Conservation (phyloP, 176 grass and related monocot species). For the Oryza glaberrima region DNA sequence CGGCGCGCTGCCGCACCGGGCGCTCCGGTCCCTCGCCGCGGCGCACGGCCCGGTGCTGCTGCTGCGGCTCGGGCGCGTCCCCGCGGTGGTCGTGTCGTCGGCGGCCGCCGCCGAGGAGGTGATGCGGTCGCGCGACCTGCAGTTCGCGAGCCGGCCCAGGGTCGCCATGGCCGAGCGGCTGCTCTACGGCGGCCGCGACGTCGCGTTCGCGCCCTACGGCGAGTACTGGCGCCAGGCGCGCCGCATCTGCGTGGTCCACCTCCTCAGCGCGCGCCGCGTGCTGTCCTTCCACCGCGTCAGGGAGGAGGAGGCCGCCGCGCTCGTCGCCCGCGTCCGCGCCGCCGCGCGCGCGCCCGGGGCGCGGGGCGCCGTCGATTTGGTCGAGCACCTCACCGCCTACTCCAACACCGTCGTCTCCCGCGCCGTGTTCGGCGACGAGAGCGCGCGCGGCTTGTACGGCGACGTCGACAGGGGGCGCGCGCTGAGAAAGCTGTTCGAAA, state of each 20-base stretch:
- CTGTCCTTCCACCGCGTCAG: constrained; percentile 33
- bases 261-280: constrained; percentile 42
- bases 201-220: constrained; percentile 64
- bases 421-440: constrained; percentile 24
- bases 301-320: constrained; percentile 33
- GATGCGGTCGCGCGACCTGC: constrained; percentile 49
- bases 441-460: neutral
- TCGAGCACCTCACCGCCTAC: neutral
- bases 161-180: constrained; percentile 37
- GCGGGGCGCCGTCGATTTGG: too few relatives aligned
- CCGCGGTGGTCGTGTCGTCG: constrained; percentile 55
- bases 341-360: too few relatives aligned
- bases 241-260: constrained; percentile 52
- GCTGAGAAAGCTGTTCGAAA: constrained; percentile 2
- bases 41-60: constrained; percentile 59
- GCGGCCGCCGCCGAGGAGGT: constrained; percentile 49
- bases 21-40: constrained; percentile 41
- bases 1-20: constrained; percentile 44
- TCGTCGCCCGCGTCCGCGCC: neutral
- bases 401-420: neutral
- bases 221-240: constrained; percentile 62
- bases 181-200: constrained; percentile 42
- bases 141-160: constrained; percentile 46
- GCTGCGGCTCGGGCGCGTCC: constrained; percentile 52
- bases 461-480: neutral